Conservation (phyloP, 192 early-diverging fungal genomes). For the Rhizophlyctis rosea region DNA sequence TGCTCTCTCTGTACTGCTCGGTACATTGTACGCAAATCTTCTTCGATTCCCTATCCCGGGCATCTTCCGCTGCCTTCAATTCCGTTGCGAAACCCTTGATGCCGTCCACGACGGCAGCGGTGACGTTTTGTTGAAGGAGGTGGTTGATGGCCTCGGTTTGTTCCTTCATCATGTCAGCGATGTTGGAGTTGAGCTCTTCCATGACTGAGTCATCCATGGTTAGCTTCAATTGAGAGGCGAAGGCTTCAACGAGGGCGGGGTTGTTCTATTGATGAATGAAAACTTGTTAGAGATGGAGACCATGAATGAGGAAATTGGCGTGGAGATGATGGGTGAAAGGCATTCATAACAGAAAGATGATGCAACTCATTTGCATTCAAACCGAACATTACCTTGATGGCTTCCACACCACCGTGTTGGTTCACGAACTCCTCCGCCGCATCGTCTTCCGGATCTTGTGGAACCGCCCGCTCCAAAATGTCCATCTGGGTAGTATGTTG, state of each 20-base stretch:
- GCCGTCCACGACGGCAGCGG: constrained; percentile 16
- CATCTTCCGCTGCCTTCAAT: background rate
- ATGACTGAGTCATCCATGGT: constrained; percentile 15
- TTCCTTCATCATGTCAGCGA: constrained; percentile 10
- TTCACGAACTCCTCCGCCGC: constrained; percentile 43
- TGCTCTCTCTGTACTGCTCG: constrained; percentile 12
- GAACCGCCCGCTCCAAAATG: constrained; percentile 34
- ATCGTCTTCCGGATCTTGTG: constrained; percentile 39
- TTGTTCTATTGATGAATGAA: constrained; percentile 9
- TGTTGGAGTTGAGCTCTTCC: constrained; percentile 6
- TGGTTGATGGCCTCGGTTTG: constrained; percentile 10
- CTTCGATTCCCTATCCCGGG: constrained; percentile 4
- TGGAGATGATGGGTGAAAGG: too few relatives aligned
- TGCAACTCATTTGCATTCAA: background rate
- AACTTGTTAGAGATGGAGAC: background rate
- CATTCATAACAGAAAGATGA: too few relatives aligned
- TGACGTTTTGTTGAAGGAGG: constrained; percentile 13
- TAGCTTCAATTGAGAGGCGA: constrained; percentile 10
- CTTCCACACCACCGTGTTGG: constrained; percentile 36
- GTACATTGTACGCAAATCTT: constrained; percentile 13
- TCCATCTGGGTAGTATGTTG: constrained; percentile 49
- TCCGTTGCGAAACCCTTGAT: constrained; percentile 5
- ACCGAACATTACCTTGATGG: constrained; percentile 30
- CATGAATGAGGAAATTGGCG: too few relatives aligned
- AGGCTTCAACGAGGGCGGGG: constrained; percentile 6